Conservation (phyloP, 2,329 filamentous ascomycete genomes). For the Phialophora macrospora region DNA sequence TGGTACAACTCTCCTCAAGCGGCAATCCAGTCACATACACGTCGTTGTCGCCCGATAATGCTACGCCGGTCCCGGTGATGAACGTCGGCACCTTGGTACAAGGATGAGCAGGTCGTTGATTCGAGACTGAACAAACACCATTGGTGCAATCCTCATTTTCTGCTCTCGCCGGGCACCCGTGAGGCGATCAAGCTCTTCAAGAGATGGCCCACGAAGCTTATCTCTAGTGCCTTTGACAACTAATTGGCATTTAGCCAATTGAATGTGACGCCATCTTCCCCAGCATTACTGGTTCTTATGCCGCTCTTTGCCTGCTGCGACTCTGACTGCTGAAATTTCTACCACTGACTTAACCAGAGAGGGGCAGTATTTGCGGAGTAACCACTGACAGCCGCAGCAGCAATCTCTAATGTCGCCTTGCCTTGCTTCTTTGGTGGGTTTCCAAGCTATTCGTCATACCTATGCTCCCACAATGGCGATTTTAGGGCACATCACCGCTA, state of each 20-base stretch:
- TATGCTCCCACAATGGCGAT: slow-evolving; percentile 4
- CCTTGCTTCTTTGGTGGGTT: slow-evolving; percentile 12
- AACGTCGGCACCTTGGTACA: neutral
- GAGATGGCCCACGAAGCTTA: slow-evolving; percentile 9
- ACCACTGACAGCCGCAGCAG: slow-evolving; percentile 18
- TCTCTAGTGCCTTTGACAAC: neutral
- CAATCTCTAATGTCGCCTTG: slow-evolving; percentile 18
- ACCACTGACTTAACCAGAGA: slow-evolving; percentile 5
- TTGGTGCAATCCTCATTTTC: neutral
- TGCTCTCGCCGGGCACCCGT: neutral
- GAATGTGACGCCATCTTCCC: neutral
- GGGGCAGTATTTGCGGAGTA: slow-evolving; percentile 9
- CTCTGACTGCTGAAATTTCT: slow-evolving; percentile 15
- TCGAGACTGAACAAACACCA: neutral
- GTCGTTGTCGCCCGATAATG: neutral
- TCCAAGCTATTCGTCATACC: slow-evolving; percentile 20
- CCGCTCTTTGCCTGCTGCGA: slow-evolving; percentile 11
- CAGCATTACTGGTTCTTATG: neutral
- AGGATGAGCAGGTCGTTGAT: neutral
- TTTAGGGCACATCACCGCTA: neutral
- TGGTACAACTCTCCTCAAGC: neutral
- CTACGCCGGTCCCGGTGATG: neutral
- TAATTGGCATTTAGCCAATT: neutral
- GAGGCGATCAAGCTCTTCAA: slow-evolving; percentile 7
- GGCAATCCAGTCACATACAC: no score